phyloP scores from a whole-genome alignment of 2,329 filamentous ascomycete genomes.

The Fusarium mexicanum region DNA sequence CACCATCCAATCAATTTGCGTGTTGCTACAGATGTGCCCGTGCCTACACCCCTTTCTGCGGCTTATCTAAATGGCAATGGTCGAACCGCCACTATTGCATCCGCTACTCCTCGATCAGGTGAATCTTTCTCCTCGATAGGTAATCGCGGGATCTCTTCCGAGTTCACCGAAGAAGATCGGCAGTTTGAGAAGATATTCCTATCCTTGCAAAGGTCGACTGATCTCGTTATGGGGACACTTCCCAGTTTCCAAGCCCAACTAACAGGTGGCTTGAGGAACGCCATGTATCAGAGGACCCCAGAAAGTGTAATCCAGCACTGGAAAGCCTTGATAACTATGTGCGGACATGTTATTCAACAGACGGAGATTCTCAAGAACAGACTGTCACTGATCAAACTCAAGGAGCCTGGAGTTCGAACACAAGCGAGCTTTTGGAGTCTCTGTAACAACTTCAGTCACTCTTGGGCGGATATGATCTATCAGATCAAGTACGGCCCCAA shows the following conservation, averaged over 20 bases:
- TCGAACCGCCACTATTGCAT: constrained; percentile 63
- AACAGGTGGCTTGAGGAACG: constrained; percentile 68
- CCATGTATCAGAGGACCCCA: constrained; percentile 67
- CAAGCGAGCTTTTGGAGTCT: constrained; percentile 72
- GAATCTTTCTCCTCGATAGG: constrained; percentile 77
- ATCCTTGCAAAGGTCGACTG: constrained; percentile 77
- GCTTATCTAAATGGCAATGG: constrained; percentile 60
- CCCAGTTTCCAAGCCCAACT: constrained; percentile 77
- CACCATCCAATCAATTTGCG: constrained; percentile 64
- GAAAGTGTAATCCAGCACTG: constrained; percentile 72
- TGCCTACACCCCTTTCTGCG: constrained; percentile 46
- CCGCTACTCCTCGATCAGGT: constrained; percentile 80
- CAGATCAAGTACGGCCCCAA: constrained; percentile 67
- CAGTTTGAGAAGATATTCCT: constrained; percentile 86
- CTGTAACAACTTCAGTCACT: constrained; percentile 77
- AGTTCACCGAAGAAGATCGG: constrained; percentile 79
- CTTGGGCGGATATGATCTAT: constrained; percentile 73
- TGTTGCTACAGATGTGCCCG: constrained; percentile 65
- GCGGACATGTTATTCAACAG: constrained; percentile 74
- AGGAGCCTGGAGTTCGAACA: constrained; percentile 79
- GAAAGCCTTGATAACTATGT: constrained; percentile 77
- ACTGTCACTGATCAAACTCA: constrained; percentile 83
- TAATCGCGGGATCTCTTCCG: constrained; percentile 59
- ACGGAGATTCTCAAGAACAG: constrained; percentile 77
- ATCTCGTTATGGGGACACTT: constrained; percentile 76